phyloP scores from a whole-genome alignment of 257 asterid genomes.

The Agastache rugosa region DNA sequence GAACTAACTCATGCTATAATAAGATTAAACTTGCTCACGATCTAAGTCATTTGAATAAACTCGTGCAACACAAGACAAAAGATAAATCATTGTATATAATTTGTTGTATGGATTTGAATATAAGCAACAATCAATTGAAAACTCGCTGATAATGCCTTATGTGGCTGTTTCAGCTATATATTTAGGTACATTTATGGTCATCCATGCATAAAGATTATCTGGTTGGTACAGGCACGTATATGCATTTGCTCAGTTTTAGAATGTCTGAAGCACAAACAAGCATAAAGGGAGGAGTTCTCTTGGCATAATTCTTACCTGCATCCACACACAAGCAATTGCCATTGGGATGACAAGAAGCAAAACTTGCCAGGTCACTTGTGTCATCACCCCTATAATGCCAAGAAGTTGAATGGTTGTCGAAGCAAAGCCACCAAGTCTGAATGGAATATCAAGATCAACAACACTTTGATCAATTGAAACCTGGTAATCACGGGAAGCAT shows the following conservation, averaged over 20 bases:
- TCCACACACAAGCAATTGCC: constrained; percentile 99
- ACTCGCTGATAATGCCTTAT: constrained; percentile 12
- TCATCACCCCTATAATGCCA: constrained; percentile 97
- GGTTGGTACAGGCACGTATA: neutral
- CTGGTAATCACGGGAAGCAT: constrained; percentile 57
- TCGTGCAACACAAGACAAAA: constrained; percentile 17
- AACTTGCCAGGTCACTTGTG: constrained; percentile 96
- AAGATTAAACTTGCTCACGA: constrained; percentile 16
- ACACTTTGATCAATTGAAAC: constrained; percentile 98
- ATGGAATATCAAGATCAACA: constrained; percentile 98
- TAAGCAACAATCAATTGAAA: constrained; percentile 9
- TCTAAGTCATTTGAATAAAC: neutral
- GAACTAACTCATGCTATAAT: constrained; percentile 6
- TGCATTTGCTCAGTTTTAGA: neutral
- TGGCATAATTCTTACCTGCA: constrained; percentile 71
- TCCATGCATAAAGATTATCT: constrained; percentile 18
- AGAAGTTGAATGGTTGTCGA: constrained; percentile 97
- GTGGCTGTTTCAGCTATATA: constrained; percentile 6
- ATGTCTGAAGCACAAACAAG: neutral
- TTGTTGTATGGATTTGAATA: constrained; percentile 10
- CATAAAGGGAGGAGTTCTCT: constrained; percentile 7
- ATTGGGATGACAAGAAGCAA: constrained; percentile 93
- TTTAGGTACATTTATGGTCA: constrained; percentile 15
- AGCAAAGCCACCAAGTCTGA: constrained; percentile 99
- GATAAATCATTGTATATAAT: constrained; percentile 11